phyloP scores from a whole-genome alignment of 345 rosid genomes.

The Moricandia moricandioides region DNA sequence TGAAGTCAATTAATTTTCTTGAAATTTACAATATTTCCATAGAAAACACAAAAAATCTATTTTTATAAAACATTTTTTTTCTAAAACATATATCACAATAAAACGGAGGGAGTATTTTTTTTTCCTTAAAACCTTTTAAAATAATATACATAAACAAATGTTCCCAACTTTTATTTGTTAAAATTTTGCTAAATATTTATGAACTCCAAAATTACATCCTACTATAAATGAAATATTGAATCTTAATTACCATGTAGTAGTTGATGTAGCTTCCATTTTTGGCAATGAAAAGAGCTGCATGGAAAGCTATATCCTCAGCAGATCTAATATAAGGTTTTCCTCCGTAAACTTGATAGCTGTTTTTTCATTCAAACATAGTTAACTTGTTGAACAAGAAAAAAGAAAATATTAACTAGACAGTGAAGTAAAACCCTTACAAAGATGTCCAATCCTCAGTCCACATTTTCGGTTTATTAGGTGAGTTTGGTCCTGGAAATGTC shows the following conservation, averaged over 20 bases:
- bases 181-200: background rate
- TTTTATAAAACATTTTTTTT: too few relatives aligned
- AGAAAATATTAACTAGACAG: background rate
- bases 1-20: too few relatives aligned
- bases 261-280: conserved; percentile 81
- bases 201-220: background rate
- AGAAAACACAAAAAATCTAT: too few relatives aligned
- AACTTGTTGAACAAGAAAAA: conserved; percentile 17
- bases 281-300: conserved; percentile 68
- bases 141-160: too few relatives aligned
- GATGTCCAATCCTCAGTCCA: conserved; percentile 99
- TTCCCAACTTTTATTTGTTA: too few relatives aligned
- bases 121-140: too few relatives aligned
- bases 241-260: conserved; percentile 75
- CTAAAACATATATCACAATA: too few relatives aligned
- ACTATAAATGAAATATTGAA: background rate
- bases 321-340: conserved; percentile 55
- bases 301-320: conserved; percentile 80
- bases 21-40: too few relatives aligned
- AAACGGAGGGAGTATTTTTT: too few relatives aligned
- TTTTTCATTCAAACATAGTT: background rate
- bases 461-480: conserved; percentile 74
- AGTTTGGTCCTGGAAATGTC: conserved; percentile 76
- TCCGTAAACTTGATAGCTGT: conserved; percentile 77
- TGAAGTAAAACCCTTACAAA: conserved; percentile 47